These are phyloP conservation scores for Serendipita sp. DNA, from an alignment of 768 basidiomycete species.

Conservation along the genomic window DNA sequence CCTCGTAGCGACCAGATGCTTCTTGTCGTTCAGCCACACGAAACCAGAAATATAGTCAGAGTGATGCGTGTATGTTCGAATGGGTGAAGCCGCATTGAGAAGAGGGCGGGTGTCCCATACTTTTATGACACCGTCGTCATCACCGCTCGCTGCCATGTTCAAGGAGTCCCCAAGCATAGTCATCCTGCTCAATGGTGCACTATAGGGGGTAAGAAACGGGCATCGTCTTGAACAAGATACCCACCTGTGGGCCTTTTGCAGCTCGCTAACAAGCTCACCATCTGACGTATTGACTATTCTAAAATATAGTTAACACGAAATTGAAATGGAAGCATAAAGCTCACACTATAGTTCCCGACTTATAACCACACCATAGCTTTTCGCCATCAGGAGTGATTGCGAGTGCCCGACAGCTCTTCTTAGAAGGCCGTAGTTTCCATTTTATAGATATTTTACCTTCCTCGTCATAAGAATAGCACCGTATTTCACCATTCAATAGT, in stretches of 20 bases:
- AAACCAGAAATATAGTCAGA: slow-evolving; percentile 93
- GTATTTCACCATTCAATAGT: slow-evolving; percentile 68
- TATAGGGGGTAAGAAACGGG: slow-evolving; percentile 22
- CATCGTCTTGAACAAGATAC: slow-evolving; percentile 23
- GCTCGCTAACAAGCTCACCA: slow-evolving; percentile 33
- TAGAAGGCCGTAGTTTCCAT: slow-evolving; percentile 59
- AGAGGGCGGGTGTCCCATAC: slow-evolving; percentile 23
- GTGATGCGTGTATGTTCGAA: slow-evolving; percentile 66
- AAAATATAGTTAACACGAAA: slow-evolving; percentile 5
- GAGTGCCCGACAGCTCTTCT: slow-evolving; percentile 67
- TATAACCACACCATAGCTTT: slow-evolving; percentile 62
- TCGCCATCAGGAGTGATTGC: slow-evolving; percentile 50
- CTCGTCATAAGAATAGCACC: slow-evolving; percentile 65
- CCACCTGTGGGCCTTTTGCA: slow-evolving; percentile 38
- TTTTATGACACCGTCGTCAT: slow-evolving; percentile 90
- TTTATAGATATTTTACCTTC: slow-evolving; percentile 38
- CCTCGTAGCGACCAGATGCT: slow-evolving; percentile 63
- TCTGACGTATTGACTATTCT: slow-evolving; percentile 56
- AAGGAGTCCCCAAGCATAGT: slow-evolving; percentile 38
- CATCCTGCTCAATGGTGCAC: slow-evolving; percentile 75
- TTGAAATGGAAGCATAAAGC: slow-evolving; percentile 7
- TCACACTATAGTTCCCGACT: slow-evolving; percentile 49
- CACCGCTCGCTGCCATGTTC: slow-evolving; percentile 67
- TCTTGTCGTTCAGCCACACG: slow-evolving; percentile 65
- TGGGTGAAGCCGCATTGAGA: slow-evolving; percentile 23